Evolutionary conservation across 805 yeast genomes (phyloP).

Genomic region (Metschnikowia picachoensis): DNA sequence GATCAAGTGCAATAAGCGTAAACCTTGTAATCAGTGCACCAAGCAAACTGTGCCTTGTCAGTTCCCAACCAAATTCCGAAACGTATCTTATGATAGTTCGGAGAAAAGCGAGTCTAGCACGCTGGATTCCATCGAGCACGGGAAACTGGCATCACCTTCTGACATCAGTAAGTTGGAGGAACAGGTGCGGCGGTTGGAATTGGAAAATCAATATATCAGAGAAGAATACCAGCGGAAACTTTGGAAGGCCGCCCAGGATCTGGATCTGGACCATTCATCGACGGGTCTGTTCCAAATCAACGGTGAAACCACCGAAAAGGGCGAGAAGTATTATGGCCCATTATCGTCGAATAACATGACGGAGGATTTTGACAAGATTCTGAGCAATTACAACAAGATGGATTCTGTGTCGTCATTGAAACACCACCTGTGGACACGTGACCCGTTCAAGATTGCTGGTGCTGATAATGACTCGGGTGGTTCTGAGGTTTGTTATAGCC

Average conservation of each 20-base stretch:
- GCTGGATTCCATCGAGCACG: background rate
- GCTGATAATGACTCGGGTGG: conserved; percentile 5
- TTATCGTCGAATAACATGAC: conserved; percentile 48
- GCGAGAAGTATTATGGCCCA: conserved; percentile 49
- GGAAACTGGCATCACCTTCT: background rate
- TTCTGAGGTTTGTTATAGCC: background rate
- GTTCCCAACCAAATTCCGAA: conserved; percentile 18
- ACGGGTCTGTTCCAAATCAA: conserved; percentile 18
- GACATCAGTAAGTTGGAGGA: conserved; percentile 3
- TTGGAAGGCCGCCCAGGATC: background rate
- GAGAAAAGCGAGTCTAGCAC: conserved; percentile 1
- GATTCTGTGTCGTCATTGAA: background rate
- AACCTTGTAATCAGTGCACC: conserved; percentile 18
- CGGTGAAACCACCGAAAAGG: conserved; percentile 38
- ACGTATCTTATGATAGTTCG: conserved; percentile 1
- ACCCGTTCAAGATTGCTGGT: conserved; percentile 6
- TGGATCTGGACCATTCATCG: background rate
- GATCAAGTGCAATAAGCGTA: conserved; percentile 19
- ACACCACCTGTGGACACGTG: conserved; percentile 9
- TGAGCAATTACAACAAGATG: background rate
- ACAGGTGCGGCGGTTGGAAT: conserved; percentile 2
- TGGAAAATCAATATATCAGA: conserved; percentile 5
- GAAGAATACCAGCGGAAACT: conserved; percentile 1
- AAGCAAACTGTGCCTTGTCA: conserved; percentile 13
- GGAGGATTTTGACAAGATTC: conserved; percentile 24